phyloP scores from a whole-genome alignment of 2,329 filamentous ascomycete genomes.

The Beauveria scarabaeidicola region DNA sequence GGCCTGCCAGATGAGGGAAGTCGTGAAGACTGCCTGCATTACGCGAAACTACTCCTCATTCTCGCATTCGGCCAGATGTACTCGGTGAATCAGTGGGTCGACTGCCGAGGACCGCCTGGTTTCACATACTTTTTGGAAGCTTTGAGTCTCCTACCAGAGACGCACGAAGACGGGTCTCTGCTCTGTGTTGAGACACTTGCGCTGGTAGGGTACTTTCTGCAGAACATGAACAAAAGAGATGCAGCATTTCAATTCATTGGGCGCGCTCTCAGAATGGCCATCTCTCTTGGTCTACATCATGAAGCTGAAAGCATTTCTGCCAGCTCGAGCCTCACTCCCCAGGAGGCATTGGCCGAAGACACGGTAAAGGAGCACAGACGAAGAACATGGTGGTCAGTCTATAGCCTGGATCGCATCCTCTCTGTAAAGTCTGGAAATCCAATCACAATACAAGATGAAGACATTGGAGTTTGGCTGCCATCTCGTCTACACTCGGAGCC shows the following conservation, averaged over 20 bases:
- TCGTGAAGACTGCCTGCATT: slow-evolving; percentile 37
- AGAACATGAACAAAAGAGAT: slow-evolving; percentile 47
- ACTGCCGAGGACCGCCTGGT: slow-evolving; percentile 43
- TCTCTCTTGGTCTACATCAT: slow-evolving; percentile 47
- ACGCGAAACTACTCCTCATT: slow-evolving; percentile 43
- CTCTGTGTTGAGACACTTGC: slow-evolving; percentile 47
- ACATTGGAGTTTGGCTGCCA: slow-evolving; percentile 37
- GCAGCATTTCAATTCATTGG: slow-evolving; percentile 47
- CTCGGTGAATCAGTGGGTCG: slow-evolving; percentile 47
- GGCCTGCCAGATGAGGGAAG: slow-evolving; percentile 33
- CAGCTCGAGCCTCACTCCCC: slow-evolving; percentile 14
- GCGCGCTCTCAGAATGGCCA: slow-evolving; percentile 47
- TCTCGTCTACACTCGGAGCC: slow-evolving; percentile 28
- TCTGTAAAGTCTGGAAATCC: slow-evolving; percentile 47
- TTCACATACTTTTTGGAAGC: slow-evolving; percentile 47
- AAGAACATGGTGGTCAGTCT: slow-evolving; percentile 48
- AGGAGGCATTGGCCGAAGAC: slow-evolving; percentile 24
- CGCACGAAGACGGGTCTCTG: slow-evolving; percentile 46
- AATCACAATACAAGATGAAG: slow-evolving; percentile 45
- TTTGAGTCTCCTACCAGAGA: slow-evolving; percentile 42
- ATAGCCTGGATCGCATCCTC: slow-evolving; percentile 44
- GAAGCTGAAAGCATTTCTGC: slow-evolving; percentile 28
- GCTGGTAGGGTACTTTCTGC: slow-evolving; percentile 48
- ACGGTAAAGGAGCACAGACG: slow-evolving; percentile 39
- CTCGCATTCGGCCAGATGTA: slow-evolving; percentile 49